These are phyloP conservation scores for Leccinum ponderosum DNA, from an alignment of 1,284 basidiomycete genomes.

Conservation along the genomic window DNA sequence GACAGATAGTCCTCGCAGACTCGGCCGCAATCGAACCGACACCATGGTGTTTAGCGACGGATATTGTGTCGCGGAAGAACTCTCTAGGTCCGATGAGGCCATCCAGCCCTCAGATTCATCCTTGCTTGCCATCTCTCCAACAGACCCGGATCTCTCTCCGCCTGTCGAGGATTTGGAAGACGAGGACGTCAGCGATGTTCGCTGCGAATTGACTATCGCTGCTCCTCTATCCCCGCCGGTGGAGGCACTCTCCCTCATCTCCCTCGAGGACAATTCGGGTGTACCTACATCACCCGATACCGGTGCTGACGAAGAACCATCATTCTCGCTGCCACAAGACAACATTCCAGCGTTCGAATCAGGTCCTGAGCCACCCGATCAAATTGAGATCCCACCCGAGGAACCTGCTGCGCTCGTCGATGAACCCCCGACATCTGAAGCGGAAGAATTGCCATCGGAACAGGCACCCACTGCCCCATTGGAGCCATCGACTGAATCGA, in stretches of 20 bases:
- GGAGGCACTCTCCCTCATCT: conserved; percentile 29
- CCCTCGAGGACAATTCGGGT: conserved; percentile 23
- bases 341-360: conserved; percentile 11
- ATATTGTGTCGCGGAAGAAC: conserved; percentile 42
- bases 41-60: conserved; percentile 75
- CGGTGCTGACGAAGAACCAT: neutral
- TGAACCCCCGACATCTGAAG: conserved; percentile 6
- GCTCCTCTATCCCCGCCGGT: conserved; percentile 31
- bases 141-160: conserved; percentile 13
- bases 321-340: conserved; percentile 2
- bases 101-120: neutral
- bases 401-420: conserved; percentile 3
- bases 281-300: neutral
- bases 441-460: conserved; percentile 8
- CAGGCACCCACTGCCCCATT: conserved; percentile 1
- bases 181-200: conserved; percentile 26
- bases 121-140: conserved; percentile 16
- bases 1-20: conserved; percentile 51
- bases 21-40: conserved; percentile 66
- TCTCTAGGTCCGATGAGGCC: conserved; percentile 35
- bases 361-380: conserved; percentile 10
- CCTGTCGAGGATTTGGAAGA: conserved; percentile 26
- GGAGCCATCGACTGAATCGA: conserved; percentile 9
- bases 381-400: neutral
- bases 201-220: conserved; percentile 20